Evolutionary conservation across 106 monocot genomes (phyloP).

Genomic region (Dendrobium nobile): DNA sequence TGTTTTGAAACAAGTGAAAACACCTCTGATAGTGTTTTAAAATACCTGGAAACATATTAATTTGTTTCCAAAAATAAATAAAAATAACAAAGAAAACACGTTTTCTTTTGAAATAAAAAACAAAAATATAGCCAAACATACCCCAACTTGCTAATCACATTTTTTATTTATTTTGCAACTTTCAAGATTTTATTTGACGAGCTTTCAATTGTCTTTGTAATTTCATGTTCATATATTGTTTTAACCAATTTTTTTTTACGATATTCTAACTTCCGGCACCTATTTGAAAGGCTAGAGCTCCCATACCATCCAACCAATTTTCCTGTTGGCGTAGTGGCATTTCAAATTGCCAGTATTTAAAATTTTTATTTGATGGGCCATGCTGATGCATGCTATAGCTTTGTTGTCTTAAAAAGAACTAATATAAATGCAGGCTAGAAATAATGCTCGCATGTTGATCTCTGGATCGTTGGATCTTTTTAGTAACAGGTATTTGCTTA

Average conservation of each 20-base stretch:
- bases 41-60: background rate
- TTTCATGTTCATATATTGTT: background rate
- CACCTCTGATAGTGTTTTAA: background rate
- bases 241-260: background rate
- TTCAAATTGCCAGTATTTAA: background rate
- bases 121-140: background rate
- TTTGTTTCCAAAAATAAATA: conserved; percentile 1
- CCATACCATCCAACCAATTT: background rate
- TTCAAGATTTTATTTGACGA: background rate
- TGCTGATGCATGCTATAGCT: background rate
- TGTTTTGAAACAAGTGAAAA: background rate
- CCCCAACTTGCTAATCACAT: background rate
- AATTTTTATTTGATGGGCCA: background rate
- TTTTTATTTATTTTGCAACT: background rate
- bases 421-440: conserved; percentile 64
- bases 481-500: conserved; percentile 54
- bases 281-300: background rate
- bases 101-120: background rate
- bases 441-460: conserved; percentile 86
- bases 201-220: background rate
- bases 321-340: background rate
- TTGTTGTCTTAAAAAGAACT: background rate
- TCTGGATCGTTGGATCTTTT: conserved; percentile 88
- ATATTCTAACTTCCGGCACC: background rate
- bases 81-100: background rate